Evolutionary conservation across 2,329 filamentous ascomycete species (phyloP).

Genomic region (Botryotinia calthae): DNA sequence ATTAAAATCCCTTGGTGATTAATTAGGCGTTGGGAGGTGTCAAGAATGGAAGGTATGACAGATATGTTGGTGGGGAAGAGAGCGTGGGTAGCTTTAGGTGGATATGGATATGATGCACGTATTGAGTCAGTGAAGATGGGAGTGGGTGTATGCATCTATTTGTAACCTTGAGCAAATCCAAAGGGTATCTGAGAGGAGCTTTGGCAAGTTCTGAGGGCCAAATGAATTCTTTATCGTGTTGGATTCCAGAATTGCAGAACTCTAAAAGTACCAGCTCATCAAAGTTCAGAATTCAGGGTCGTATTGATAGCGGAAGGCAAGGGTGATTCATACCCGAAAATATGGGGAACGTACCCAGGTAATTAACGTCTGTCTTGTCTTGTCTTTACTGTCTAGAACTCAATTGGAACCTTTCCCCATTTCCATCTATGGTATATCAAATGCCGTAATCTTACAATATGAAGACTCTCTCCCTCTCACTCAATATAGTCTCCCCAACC

Average conservation of each 20-base stretch:
- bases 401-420: not conserved
- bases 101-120: not conserved
- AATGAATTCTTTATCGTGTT: not conserved
- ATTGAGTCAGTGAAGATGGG: not conserved
- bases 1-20: not conserved
- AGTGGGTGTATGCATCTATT: not conserved
- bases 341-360: not conserved
- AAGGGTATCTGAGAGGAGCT: not conserved
- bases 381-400: not conserved
- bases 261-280: not conserved
- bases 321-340: not conserved
- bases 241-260: not conserved
- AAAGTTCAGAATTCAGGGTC: not conserved
- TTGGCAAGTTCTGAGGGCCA: not conserved
- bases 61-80: not conserved
- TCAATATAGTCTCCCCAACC: not conserved
- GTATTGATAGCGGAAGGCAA: not conserved
- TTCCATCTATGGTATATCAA: not conserved
- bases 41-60: constrained; percentile 8
- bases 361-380: not conserved
- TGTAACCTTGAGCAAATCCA: not conserved
- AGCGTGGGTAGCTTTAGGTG: not conserved
- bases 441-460: not conserved
- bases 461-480: no score
- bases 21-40: not conserved